Evolutionary conservation across 2,329 filamentous ascomycete genomes (phyloP).

Genomic region (Phoma sp.): DNA sequence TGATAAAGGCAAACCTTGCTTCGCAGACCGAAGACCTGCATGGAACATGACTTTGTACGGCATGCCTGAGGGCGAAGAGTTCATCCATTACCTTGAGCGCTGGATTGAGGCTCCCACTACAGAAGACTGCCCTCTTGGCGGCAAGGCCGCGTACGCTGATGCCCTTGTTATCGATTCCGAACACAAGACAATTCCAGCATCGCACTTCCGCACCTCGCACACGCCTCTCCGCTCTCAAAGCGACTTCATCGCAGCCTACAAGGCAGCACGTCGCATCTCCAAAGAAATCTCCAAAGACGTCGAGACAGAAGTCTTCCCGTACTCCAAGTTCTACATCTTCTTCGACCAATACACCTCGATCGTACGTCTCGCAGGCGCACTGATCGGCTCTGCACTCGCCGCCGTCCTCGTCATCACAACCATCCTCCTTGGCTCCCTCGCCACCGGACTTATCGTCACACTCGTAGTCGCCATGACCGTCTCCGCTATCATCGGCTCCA

Average conservation of each 20-base stretch:
- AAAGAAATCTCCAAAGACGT: slow-evolving; percentile 74
- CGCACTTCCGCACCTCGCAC: slow-evolving; percentile 90
- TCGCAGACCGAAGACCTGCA: slow-evolving; percentile 73
- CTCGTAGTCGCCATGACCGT: slow-evolving; percentile 91
- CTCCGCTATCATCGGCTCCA: slow-evolving; percentile 90
- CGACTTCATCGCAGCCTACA: slow-evolving; percentile 92
- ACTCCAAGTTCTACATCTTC: slow-evolving; percentile 98
- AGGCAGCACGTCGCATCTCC: slow-evolving; percentile 86
- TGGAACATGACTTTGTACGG: slow-evolving; percentile 91
- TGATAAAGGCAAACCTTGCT: slow-evolving; percentile 70
- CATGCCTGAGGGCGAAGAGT: slow-evolving; percentile 94
- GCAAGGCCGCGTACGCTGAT: slow-evolving; percentile 83
- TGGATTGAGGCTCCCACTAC: slow-evolving; percentile 83
- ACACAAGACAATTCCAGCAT: slow-evolving; percentile 73
- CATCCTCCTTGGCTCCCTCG: slow-evolving; percentile 79
- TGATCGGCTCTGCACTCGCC: slow-evolving; percentile 81
- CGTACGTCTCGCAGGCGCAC: slow-evolving; percentile 74
- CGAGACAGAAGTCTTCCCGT: slow-evolving; percentile 86
- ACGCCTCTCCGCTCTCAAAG: slow-evolving; percentile 84
- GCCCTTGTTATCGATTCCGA: slow-evolving; percentile 79
- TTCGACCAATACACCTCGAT: slow-evolving; percentile 96
- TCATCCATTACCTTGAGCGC: slow-evolving; percentile 80
- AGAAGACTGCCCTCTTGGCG: slow-evolving; percentile 84
- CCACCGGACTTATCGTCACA: slow-evolving; percentile 82
- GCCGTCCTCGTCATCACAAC: slow-evolving; percentile 85